Conservation (phyloP, 1,284 basidiomycete genomes). For the Cutaneotrichosporon arboriforme region DNA sequence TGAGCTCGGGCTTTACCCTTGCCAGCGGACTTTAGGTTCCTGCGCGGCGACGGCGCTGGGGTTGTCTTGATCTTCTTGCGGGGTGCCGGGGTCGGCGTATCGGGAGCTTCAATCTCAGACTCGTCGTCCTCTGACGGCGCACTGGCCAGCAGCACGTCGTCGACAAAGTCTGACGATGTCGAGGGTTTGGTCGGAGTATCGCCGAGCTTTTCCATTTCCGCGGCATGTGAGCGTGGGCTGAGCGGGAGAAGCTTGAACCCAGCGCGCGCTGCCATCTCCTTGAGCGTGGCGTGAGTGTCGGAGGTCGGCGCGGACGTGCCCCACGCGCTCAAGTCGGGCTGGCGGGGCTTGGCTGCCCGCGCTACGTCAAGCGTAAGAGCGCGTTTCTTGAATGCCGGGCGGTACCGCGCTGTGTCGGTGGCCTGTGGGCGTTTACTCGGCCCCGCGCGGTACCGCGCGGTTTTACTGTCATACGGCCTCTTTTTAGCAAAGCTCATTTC, state of each 20-base stretch:
- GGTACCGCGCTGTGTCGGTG: neutral
- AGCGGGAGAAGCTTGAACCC: slow-evolving; percentile 2
- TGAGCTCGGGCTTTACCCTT: too few relatives aligned
- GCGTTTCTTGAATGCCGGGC: neutral
- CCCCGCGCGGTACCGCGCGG: neutral
- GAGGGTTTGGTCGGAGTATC: neutral
- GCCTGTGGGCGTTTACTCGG: neutral
- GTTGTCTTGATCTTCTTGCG: neutral
- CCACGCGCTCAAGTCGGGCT: neutral
- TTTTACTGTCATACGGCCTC: neutral
- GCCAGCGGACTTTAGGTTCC: neutral
- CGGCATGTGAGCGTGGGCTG: neutral
- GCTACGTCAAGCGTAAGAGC: neutral
- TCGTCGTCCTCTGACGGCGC: neutral
- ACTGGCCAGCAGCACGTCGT: neutral
- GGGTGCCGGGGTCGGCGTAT: neutral
- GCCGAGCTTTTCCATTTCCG: neutral
- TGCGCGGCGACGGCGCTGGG: neutral
- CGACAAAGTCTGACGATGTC: neutral
- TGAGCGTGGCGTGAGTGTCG: neutral
- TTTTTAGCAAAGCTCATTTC: too few relatives aligned
- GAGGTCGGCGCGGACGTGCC: neutral
- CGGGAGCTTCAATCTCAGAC: neutral
- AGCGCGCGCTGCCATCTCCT: neutral
- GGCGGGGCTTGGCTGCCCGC: neutral